phyloP scores from a whole-genome alignment of 176 grass and related monocot species.

The Zoysia japonica region DNA sequence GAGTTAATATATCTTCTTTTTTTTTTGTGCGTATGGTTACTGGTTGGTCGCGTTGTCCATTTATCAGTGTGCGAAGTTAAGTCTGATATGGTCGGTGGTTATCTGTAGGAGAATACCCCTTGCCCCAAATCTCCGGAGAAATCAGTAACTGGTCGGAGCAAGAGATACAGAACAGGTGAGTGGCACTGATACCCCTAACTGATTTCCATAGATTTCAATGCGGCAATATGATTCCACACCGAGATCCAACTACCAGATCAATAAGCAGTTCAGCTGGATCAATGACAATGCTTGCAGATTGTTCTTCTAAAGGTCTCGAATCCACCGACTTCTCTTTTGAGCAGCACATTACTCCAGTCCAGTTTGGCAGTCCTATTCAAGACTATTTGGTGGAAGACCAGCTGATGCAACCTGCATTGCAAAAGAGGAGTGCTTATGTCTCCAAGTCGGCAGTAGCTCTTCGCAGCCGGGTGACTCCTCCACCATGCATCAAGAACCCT shows the following conservation, averaged over 20 bases:
- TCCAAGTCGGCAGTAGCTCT: slow-evolving; percentile 75
- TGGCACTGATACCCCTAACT: not conserved
- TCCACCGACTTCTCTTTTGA: slow-evolving; percentile 20
- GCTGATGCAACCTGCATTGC: slow-evolving; percentile 23
- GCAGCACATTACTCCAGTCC: slow-evolving; percentile 50
- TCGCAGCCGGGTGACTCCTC: slow-evolving; percentile 83
- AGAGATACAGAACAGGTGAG: slow-evolving; percentile 78
- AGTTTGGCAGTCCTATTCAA: slow-evolving; percentile 22
- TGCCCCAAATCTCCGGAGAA: slow-evolving; percentile 95
- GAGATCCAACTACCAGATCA: not conserved
- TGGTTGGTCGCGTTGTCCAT: not conserved
- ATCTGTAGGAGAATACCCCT: slow-evolving; percentile 68
- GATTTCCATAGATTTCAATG: not conserved
- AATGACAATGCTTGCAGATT: slow-evolving; percentile 52
- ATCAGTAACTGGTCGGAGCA: slow-evolving; percentile 58
- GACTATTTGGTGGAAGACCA: slow-evolving; percentile 43
- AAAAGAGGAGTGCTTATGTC: slow-evolving; percentile 70
- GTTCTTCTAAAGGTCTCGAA: slow-evolving; percentile 41
- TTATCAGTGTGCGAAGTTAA: not conserved
- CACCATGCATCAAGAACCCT: slow-evolving; percentile 84
- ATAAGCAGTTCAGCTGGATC: not conserved
- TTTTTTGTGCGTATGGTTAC: not conserved
- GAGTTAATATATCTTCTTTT: not conserved
- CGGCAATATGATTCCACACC: not conserved
- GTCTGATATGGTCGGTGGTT: not conserved